Evolutionary conservation across 345 rosid genomes (phyloP), one percentile per base, ranked within the genome.

Genomic region (Boechera stricta): DNA sequence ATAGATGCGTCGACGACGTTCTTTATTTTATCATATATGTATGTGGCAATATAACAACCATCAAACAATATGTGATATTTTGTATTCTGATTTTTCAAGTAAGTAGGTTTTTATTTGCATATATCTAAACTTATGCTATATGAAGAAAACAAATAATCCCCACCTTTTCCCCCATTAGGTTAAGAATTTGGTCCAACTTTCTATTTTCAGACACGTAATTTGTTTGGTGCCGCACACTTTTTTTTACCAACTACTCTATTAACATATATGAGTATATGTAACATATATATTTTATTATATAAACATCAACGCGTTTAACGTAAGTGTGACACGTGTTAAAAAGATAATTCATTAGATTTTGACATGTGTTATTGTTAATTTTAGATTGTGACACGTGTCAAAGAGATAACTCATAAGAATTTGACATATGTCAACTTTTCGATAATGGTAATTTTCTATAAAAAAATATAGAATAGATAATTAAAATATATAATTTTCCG

Each of bases 121-220:
- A n/a, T 72, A n/a, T 72, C 38, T 26, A 60, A 72, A n/a, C 7
- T 21, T 10, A 24, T 32, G 33, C 16, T 59, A 59, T 48, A 26
- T 28, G 29, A 72, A 72, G 32, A 72, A 51, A 38, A 28, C 39
- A 51, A 73, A 62, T 39, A 42, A 16, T n/a, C 69, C 69, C 5
- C 16, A 63, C 5, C 16, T 63, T 51, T 38, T 29, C 32, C 42
- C 6, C 36, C 7, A 10, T 29, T 51, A 52, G 53, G 62, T 39
- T n/a, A 41, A 39, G 35, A 32, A 64, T 10, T 53, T 10, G 7
- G 63, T 73, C 24, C n/a, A 53, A 64, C 12, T 54, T 74, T 74
- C 64, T 65, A 55, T 64, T 74, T 64, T 65, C 6, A 64, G 71
- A 18, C 47, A 63, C 71, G 16, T 44, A 55, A 64, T 64, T 55